These are phyloP conservation scores for Fistulinella staudtii DNA, from an alignment of 1,284 basidiomycete genomes.

Conservation along the genomic window DNA sequence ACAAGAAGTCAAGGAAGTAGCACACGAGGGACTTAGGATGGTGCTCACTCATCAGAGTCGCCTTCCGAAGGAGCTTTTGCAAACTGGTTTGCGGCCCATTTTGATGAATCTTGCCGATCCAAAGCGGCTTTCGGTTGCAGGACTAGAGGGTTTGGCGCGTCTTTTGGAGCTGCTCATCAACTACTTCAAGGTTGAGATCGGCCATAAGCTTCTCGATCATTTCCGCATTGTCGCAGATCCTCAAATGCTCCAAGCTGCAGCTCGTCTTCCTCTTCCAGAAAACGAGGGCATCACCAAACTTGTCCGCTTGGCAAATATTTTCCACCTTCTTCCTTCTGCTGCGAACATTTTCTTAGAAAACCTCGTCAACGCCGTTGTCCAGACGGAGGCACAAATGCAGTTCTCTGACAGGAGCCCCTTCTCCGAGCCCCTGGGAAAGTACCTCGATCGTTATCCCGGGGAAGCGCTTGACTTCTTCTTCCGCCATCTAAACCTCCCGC, in stretches of 20 bases:
- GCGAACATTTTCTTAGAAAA: constrained; percentile 91
- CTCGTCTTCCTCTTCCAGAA: constrained; percentile 76
- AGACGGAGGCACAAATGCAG: constrained; percentile 89
- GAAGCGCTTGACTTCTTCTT: constrained; percentile 88
- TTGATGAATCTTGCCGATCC: constrained; percentile 98
- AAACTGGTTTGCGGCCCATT: constrained; percentile 93
- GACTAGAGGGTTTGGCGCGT: constrained; percentile 93
- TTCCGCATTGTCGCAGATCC: constrained; percentile 87
- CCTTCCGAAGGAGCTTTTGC: constrained; percentile 93
- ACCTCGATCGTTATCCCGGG: constrained; percentile 85
- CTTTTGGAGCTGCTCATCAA: constrained; percentile 93
- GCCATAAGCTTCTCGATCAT: constrained; percentile 95
- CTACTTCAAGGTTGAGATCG: constrained; percentile 99
- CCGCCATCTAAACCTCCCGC: constrained; percentile 68
- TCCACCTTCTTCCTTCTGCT: constrained; percentile 90
- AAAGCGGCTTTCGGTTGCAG: constrained; percentile 90
- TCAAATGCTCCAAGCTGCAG: constrained; percentile 77
- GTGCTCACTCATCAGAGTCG: constrained; percentile 89
- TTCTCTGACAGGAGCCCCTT: constrained; percentile 91
- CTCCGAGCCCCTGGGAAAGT: constrained; percentile 89
- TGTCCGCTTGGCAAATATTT: constrained; percentile 93
- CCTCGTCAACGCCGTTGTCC: constrained; percentile 86
- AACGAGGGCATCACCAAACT: constrained; percentile 93
- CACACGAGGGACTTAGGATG: constrained; percentile 90
- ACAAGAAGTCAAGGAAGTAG: constrained; percentile 93